Evolutionary conservation across 371 early-diverging fungal genomes (phyloP), one percentile per base, ranked within the genome.

Genomic region (Umbelopsis sp.): DNA sequence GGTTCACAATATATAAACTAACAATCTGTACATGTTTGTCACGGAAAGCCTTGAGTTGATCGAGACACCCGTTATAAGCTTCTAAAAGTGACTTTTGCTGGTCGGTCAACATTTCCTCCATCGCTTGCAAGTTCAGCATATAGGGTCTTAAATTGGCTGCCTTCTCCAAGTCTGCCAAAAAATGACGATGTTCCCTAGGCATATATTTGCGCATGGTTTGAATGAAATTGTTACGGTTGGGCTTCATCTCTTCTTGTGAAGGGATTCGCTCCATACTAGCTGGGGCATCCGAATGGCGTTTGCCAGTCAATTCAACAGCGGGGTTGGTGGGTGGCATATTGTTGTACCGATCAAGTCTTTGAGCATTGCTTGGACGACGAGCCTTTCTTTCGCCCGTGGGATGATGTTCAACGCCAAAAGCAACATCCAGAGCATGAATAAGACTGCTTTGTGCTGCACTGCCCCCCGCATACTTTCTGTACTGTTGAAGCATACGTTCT

Each of bases 361-460:
- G 53, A 69, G 41, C 20, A 45, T 71, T 32, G 69, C 67, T 1
- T 52, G 41, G 37, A 53, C 48, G 46, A 57, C 65, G 22, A 41
- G 48, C 57, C 66, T 74, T 52, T 65, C 81, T 79, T 63, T 81
- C 74, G 63, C 92, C 89, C 0, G 93, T 94, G 8, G 93, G 93
- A 73, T 87, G 82, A 74, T 99, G 98, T 67, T 91, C 86, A n/a
- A 99, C 87, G 44, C 95, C 97, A 41, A 99, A 87, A 0, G 92
- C 93, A 41, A 95, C 89, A 76, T 99, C 99, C 16, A 97, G 80
- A 6, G 92, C 89, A 71, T 97, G 98, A 63, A 99, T 95, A 66
- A 97, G 70, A 25, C 98, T 89, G 41, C 93, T 93, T 76, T 99
- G 98, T 3, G 96, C 99, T 4, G 99, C 98, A 76, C 94, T 94